A percentile compares a stretch with the other conserved stretches of the same genome.
These are phyloP conservation scores for Rhododendron henanense DNA, from an alignment of 148 eudicot species.

Conservation along the genomic window DNA sequence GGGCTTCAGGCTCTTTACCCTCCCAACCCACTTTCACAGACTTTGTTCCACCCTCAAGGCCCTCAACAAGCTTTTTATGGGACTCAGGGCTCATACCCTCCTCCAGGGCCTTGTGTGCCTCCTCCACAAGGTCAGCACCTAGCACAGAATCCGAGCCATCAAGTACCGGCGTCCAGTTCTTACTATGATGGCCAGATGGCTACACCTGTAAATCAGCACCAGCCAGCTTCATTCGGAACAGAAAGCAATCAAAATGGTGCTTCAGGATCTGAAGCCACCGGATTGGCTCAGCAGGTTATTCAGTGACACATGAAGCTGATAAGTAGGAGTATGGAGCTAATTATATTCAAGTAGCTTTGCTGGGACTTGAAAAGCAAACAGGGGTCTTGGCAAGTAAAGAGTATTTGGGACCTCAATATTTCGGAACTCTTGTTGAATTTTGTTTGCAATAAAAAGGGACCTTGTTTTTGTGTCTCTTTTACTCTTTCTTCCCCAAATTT, in stretches of 20 bases:
- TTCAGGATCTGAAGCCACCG: background rate
- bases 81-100: slow-evolving; percentile 20
- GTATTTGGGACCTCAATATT: slow-evolving; percentile 1
- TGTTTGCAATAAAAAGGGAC: slow-evolving; percentile 1
- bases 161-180: slow-evolving; percentile 11
- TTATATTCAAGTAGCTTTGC: background rate
- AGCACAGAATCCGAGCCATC: slow-evolving; percentile 14
- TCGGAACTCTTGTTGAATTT: background rate
- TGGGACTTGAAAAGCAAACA: slow-evolving; percentile 1
- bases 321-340: background rate
- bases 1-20: slow-evolving; percentile 42
- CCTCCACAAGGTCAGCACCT: slow-evolving; percentile 12
- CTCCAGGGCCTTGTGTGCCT: slow-evolving; percentile 17
- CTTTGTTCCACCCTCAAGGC: slow-evolving; percentile 16
- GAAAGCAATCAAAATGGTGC: slow-evolving; percentile 3
- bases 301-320: background rate
- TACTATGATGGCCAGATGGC: slow-evolving; percentile 7
- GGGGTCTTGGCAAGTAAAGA: background rate
- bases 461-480: background rate
- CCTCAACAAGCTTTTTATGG: slow-evolving; percentile 24
- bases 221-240: background rate
- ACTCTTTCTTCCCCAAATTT: background rate
- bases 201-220: background rate
- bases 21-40: slow-evolving; percentile 30
- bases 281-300: background rate